Conservation (phyloP, 352 stramenopile species). For the Phytophthora litchii region DNA sequence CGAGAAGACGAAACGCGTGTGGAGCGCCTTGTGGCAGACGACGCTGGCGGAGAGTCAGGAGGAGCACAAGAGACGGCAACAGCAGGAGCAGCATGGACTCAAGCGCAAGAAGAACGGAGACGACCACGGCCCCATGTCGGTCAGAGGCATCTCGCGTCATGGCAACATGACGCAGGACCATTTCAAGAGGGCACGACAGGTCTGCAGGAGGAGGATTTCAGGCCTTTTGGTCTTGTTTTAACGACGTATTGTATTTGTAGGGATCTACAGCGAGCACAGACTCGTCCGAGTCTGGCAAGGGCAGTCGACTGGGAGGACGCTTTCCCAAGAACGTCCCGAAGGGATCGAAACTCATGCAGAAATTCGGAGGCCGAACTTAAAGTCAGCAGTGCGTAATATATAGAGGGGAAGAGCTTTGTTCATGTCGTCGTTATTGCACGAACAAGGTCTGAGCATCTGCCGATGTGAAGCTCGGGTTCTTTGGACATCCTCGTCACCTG, state of each 20-base stretch:
- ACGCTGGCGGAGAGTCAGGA: constrained; percentile 69
- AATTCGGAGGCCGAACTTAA: constrained; percentile 49
- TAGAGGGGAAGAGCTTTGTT: background rate
- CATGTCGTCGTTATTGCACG: too few relatives aligned
- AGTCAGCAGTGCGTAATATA: constrained; percentile 14
- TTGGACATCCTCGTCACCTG: too few relatives aligned
- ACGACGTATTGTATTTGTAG: constrained; percentile 28
- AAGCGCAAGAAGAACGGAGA: constrained; percentile 41
- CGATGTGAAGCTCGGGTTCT: too few relatives aligned
- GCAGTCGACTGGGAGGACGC: constrained; percentile 45
- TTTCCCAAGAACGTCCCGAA: constrained; percentile 41
- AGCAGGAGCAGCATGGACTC: constrained; percentile 41
- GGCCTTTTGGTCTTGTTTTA: background rate
- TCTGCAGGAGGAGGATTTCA: constrained; percentile 9
- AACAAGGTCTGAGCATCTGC: too few relatives aligned
- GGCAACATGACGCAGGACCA: constrained; percentile 38
- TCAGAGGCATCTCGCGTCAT: constrained; percentile 14
- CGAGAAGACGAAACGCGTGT: constrained; percentile 27
- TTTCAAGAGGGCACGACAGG: constrained; percentile 63
- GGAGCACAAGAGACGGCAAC: constrained; percentile 50
- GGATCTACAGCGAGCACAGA: constrained; percentile 40
- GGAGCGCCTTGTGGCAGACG: constrained; percentile 52
- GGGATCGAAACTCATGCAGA: constrained; percentile 76
- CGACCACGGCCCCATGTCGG: constrained; percentile 22
- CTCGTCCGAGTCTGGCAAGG: constrained; percentile 61